Conservation (phyloP, 148 eudicot genomes). For the Rhododendron kiyosumense region DNA sequence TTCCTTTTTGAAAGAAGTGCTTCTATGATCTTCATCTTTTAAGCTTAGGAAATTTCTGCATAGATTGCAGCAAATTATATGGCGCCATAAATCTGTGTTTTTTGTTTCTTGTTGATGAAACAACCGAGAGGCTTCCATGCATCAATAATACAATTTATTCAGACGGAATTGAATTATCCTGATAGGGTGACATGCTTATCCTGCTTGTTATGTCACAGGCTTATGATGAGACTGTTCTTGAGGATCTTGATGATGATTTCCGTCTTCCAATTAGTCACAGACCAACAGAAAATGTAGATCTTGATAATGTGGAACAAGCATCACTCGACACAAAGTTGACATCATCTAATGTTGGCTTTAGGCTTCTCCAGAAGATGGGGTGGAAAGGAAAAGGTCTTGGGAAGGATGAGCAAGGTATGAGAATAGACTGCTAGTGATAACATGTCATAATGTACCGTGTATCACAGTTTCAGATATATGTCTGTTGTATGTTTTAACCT, state of each 20-base stretch:
- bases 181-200: too few species aligned
- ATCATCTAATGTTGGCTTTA: constrained; percentile 82
- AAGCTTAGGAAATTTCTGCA: too few species aligned
- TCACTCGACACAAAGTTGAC: constrained; percentile 76
- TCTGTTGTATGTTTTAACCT: not conserved
- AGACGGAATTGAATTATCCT: too few species aligned
- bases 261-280: constrained; percentile 75
- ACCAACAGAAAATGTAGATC: constrained; percentile 78
- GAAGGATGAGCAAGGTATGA: constrained; percentile 86
- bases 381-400: constrained; percentile 99
- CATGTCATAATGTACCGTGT: not conserved
- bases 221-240: constrained; percentile 35
- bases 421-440: not conserved
- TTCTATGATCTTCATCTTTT: not conserved
- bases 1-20: not conserved
- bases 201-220: too few species aligned
- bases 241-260: constrained; percentile 69
- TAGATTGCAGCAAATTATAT: too few species aligned
- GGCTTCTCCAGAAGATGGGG: constrained; percentile 96
- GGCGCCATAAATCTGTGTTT: too few species aligned
- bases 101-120: too few species aligned
- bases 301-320: constrained; percentile 89
- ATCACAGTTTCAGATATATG: not conserved
- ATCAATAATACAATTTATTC: too few species aligned
- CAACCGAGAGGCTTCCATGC: too few species aligned